phyloP scores from a whole-genome alignment of 2,329 filamentous ascomycete genomes.

The Colletotrichum endophyticum region DNA sequence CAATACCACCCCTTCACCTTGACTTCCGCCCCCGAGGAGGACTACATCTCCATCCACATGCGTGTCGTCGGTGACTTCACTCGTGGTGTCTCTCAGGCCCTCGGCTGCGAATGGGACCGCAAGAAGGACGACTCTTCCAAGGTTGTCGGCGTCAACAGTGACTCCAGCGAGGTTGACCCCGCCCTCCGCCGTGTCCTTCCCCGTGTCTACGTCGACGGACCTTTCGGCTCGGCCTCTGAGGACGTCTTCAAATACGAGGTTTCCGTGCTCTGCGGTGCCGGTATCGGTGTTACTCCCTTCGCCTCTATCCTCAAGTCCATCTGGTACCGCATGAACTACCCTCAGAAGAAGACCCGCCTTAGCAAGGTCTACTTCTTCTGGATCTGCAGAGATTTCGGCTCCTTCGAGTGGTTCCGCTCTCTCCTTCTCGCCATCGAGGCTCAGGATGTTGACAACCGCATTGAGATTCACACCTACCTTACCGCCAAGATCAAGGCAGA shows the following conservation, averaged over 20 bases:
- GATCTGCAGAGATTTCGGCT: slow-evolving; percentile 87
- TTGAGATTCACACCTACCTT: slow-evolving; percentile 89
- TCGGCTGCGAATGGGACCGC: slow-evolving; percentile 77
- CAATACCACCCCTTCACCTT: slow-evolving; percentile 89
- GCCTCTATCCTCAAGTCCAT: slow-evolving; percentile 89
- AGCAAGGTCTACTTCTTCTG: slow-evolving; percentile 93
- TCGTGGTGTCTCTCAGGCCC: slow-evolving; percentile 67
- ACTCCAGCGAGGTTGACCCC: slow-evolving; percentile 67
- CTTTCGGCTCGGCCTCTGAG: slow-evolving; percentile 85
- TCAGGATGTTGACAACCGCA: slow-evolving; percentile 81
- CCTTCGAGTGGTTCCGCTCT: slow-evolving; percentile 89
- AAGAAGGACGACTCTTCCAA: slow-evolving; percentile 64
- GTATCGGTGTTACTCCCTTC: slow-evolving; percentile 87
- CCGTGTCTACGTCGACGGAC: slow-evolving; percentile 82
- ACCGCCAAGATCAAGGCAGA: slow-evolving; percentile 87
- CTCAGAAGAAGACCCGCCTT: slow-evolving; percentile 77
- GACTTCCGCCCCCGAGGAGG: slow-evolving; percentile 86
- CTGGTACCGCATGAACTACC: slow-evolving; percentile 93
- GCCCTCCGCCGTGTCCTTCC: slow-evolving; percentile 76
- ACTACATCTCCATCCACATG: slow-evolving; percentile 88
- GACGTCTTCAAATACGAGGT: slow-evolving; percentile 91
- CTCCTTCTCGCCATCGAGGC: slow-evolving; percentile 84
- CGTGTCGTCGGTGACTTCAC: slow-evolving; percentile 86
- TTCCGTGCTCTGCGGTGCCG: slow-evolving; percentile 78
- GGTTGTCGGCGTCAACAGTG: slow-evolving; percentile 71